Percentiles rank a stretch among this genome's conserved stretches.
phyloP scores from a whole-genome alignment of 176 grass and related monocot species.

The Avena insularis region DNA sequence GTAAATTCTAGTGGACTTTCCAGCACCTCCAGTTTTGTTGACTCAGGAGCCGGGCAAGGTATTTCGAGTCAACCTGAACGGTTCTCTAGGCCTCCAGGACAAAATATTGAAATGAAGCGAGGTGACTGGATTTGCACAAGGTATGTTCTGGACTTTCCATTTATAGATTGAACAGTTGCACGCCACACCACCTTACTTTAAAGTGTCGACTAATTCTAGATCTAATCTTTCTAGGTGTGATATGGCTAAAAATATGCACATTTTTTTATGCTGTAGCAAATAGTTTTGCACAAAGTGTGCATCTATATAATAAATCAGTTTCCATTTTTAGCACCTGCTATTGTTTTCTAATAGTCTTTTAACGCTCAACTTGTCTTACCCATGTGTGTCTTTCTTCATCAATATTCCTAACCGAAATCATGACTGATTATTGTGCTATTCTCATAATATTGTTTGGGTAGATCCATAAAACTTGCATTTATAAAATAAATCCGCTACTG shows the following conservation, averaged over 20 bases:
- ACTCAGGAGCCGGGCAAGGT: conserved; percentile 41
- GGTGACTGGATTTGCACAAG: conserved; percentile 93
- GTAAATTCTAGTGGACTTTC: conserved; percentile 49
- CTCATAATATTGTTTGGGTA: conserved; percentile 13
- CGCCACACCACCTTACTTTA: background rate
- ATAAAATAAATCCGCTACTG: background rate
- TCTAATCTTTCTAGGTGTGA: conserved; percentile 20
- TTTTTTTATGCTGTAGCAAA: conserved; percentile 25
- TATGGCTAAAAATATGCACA: background rate
- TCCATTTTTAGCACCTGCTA: conserved; percentile 22
- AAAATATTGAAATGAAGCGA: conserved; percentile 87
- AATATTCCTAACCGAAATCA: conserved; percentile 21
- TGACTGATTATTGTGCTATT: conserved; percentile 7
- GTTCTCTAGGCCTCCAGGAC: conserved; percentile 49
- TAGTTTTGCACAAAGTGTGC: conserved; percentile 12
- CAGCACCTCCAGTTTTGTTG: conserved; percentile 38
- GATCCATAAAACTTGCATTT: background rate
- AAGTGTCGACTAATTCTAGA: background rate
- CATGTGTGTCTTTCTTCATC: background rate
- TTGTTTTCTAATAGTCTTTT: conserved; percentile 7
- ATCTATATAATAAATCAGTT: background rate
- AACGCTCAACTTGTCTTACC: conserved; percentile 17
- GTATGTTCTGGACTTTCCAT: conserved; percentile 45
- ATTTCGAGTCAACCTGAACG: conserved; percentile 46
- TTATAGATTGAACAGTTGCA: conserved; percentile 10